These are phyloP conservation scores for Immersiporthe knoxdaviesiana DNA, from an alignment of 2,329 filamentous ascomycete genomes.

Conservation along the genomic window DNA sequence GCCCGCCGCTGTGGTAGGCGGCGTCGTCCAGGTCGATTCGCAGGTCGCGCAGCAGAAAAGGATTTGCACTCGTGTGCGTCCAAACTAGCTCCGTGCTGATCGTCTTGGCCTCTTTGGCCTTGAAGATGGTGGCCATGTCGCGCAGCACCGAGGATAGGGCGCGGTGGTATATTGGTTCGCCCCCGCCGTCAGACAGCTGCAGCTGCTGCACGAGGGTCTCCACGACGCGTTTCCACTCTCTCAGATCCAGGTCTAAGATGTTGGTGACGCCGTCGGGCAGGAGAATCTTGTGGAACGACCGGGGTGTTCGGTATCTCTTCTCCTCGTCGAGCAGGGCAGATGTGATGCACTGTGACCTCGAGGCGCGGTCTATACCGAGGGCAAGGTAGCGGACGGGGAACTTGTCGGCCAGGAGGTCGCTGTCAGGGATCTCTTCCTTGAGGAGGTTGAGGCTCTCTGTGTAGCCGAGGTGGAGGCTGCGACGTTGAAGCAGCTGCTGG, in stretches of 20 bases:
- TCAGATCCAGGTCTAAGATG: slow-evolving; percentile 14
- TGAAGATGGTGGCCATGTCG: slow-evolving; percentile 56
- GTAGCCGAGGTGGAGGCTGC: slow-evolving; percentile 23
- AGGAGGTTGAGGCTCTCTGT: background rate
- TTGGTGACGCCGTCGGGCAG: slow-evolving; percentile 40
- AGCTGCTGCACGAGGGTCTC: slow-evolving; percentile 51
- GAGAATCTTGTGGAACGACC: slow-evolving; percentile 37
- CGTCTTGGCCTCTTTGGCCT: slow-evolving; percentile 49
- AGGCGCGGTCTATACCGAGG: slow-evolving; percentile 67
- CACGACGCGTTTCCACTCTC: background rate
- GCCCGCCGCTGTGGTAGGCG: slow-evolving; percentile 39
- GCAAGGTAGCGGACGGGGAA: slow-evolving; percentile 56
- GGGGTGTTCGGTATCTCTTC: background rate
- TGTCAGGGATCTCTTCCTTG: slow-evolving; percentile 50
- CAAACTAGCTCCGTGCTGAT: slow-evolving; percentile 45
- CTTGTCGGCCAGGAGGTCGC: slow-evolving; percentile 39
- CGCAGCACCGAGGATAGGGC: slow-evolving; percentile 53
- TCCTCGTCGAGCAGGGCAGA: background rate
- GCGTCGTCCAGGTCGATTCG: slow-evolving; percentile 52
- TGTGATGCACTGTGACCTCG: slow-evolving; percentile 65
- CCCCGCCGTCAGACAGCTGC: slow-evolving; percentile 39
- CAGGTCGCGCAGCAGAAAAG: slow-evolving; percentile 9
- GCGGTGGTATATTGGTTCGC: background rate
- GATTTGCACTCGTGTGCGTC: slow-evolving; percentile 31
- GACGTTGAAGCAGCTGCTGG: slow-evolving; percentile 14